These are phyloP conservation scores for Sordariomycetes sp. DNA, from an alignment of 2,329 filamentous ascomycete genomes.

Conservation along the genomic window DNA sequence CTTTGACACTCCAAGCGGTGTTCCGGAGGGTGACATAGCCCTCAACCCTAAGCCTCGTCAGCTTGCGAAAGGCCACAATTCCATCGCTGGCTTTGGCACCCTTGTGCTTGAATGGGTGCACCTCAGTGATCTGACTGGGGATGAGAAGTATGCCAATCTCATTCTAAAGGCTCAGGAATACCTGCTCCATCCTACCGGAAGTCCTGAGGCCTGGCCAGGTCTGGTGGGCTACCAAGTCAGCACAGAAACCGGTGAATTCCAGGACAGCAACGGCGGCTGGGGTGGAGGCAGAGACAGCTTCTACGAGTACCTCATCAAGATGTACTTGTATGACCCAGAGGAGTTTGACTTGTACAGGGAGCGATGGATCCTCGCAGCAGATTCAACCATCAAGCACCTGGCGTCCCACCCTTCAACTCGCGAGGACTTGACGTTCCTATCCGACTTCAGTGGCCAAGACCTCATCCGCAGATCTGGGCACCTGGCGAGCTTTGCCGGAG, in stretches of 20 bases:
- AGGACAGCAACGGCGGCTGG: constrained; percentile 62
- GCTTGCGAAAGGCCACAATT: constrained; percentile 51
- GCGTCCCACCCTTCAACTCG: constrained; percentile 46
- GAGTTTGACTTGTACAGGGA: constrained; percentile 59
- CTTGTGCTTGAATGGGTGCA: constrained; percentile 79
- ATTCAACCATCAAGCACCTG: constrained; percentile 61
- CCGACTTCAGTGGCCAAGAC: constrained; percentile 39
- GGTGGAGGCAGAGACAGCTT: constrained; percentile 56
- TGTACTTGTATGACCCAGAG: constrained; percentile 68
- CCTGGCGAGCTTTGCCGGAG: constrained; percentile 41
- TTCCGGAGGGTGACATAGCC: constrained; percentile 62
- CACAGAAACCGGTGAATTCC: constrained; percentile 51
- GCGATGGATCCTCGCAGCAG: constrained; percentile 65
- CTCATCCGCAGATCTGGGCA: constrained; percentile 38
- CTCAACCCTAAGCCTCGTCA: constrained; percentile 41
- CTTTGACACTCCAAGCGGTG: constrained; percentile 66
- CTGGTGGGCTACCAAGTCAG: constrained; percentile 56
- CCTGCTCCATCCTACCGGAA: constrained; percentile 51
- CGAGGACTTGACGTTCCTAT: constrained; percentile 43
- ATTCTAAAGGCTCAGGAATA: constrained; percentile 60
- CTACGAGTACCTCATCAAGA: constrained; percentile 89
- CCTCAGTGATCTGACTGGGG: constrained; percentile 65
- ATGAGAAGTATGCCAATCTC: constrained; percentile 64
- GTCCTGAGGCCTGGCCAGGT: constrained; percentile 69
- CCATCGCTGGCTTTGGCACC: constrained; percentile 65